Evolutionary conservation across 257 asterid species (phyloP), one percentile per base, ranked within the genome.

Genomic region (Solanum etuberosum): DNA sequence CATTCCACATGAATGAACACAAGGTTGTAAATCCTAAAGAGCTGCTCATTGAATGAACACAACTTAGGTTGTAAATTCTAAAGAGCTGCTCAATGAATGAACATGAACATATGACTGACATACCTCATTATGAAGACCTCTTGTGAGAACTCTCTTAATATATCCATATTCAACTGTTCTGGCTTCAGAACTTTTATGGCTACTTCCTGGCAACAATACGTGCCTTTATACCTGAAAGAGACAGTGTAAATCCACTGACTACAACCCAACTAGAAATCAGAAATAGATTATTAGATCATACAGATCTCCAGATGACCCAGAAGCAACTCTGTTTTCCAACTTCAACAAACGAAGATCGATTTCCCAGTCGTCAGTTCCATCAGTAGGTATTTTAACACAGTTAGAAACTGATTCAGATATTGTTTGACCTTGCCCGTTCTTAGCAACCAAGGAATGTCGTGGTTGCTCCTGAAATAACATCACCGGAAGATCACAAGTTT

Each of bases 51-150:
- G 27, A 71, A 71, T 34, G 80, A 46, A 46, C 57, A 46, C 57
- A 46, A 46, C 20, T 3, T 20, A 72, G 21, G 46, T 72, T 72
- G 46, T 34, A 72, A 72, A 20, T 72, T 29, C 80, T 35, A 72
- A 72, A 35, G 16, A 35, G 43, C 29, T 72, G 29, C 46, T 72
- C 43, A 35, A 20, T 35, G 18, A 72, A 72, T 35, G 81, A 72
- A 21, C 81, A 34, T 72, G 81, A 72, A 72, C 48, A 72, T 72
- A 72, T 35, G 29, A 72, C 81, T 72, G 85, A 90, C 91, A 78
- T 38, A 91, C 93, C 92, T 91, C 92, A 90, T 86, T 82, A 91
- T 91, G 77, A 88, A 91, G 76, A 91, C 91, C 87, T 91, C 93
- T 87, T 90, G 92, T 23, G 92, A 83, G 83, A 91, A 91, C 87